Evolutionary conservation across 2,329 filamentous ascomycete genomes (phyloP).

Genomic region (Ceratocystis eucalypticola): DNA sequence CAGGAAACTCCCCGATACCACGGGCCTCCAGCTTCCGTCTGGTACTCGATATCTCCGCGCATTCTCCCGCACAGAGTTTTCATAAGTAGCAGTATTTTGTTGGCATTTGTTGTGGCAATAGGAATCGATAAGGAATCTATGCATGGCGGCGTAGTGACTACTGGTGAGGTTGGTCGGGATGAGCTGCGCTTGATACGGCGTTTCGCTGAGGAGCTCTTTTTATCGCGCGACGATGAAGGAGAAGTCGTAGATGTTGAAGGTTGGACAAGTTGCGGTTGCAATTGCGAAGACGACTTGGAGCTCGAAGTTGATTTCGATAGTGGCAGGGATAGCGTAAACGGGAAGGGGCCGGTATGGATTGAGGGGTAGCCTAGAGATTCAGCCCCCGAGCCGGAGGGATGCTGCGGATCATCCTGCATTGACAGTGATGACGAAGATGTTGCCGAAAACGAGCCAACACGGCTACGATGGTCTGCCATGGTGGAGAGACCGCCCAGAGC

Average conservation of each 20-base stretch:
- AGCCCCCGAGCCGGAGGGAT: conserved; percentile 28
- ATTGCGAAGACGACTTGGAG: conserved; percentile 1
- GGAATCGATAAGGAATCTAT: conserved; percentile 48
- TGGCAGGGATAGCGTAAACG: neutral
- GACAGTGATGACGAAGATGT: conserved; percentile 37
- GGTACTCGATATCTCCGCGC: conserved; percentile 65
- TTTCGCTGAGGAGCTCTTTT: conserved; percentile 37
- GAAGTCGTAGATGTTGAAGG: conserved; percentile 20
- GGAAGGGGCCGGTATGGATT: conserved; percentile 24
- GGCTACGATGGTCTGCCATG: conserved; percentile 42
- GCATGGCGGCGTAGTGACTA: conserved; percentile 38
- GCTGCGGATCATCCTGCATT: conserved; percentile 37
- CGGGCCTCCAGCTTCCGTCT: conserved; percentile 42
- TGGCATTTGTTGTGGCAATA: conserved; percentile 52
- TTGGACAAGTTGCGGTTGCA: conserved; percentile 21
- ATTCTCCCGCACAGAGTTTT: conserved; percentile 64
- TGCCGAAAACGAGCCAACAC: conserved; percentile 57
- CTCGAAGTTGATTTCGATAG: neutral
- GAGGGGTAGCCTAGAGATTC: conserved; percentile 34
- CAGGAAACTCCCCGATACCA: conserved; percentile 64
- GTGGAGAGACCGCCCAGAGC: conserved; percentile 25
- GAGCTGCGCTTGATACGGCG: conserved; percentile 43
- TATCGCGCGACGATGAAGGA: conserved; percentile 20
- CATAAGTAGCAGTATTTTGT: conserved; percentile 62
- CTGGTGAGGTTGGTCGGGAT: conserved; percentile 45